Evolutionary conservation across 75 land plant genomes (phyloP), one percentile per base, ranked within the genome.

Genomic region (Azolla pinnata): DNA sequence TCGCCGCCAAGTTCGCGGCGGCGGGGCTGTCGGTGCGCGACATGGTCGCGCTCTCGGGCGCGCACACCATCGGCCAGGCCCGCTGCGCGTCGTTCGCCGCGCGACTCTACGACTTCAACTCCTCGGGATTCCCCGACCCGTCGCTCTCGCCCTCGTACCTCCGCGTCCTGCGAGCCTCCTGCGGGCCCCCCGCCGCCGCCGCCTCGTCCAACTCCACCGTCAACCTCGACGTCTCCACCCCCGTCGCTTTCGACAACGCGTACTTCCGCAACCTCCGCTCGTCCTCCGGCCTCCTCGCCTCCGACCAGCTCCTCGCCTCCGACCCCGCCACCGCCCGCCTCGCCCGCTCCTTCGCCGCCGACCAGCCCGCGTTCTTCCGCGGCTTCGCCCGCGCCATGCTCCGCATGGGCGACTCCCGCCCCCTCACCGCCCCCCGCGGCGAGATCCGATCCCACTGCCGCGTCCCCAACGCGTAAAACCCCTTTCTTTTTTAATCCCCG

Each of bases 361-460:
- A 33, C 44, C 23, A 32, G 0, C 1, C 17, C 0, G 31, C 52
- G 0, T 84, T 84, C 69, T 84, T 78, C 42, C 69, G 62, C 29
- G 84, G 81, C 50, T 84, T 84, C 32, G 54, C 45, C 44, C 33
- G 9, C 7, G 63, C 88, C 0, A 84, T 84, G 81, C 26, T 78
- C 55, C 77, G 31, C 12, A 84, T 84, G 88, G 87, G 87, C 8
- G 59, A 74, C 49, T 21, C 81, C 42, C 52, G n/a, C 8, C 54
- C 66, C 17, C 59, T 48, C 9, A 31, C 73, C n/a, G 69, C 60
- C 5, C 12, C 30, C 8, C 33, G 31, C 17, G 72, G 73, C n/a
- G 76, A 81, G 35, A 73, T 84, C 26, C 73, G 84, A 0, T 57
- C 60, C 28, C 69, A 61, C 54, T 81, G 84, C 52, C 54, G 83